Percentiles rank a stretch among this genome's conserved stretches.
phyloP scores from a whole-genome alignment of 2,329 filamentous ascomycete genomes.

The Falciphora oryzae region DNA sequence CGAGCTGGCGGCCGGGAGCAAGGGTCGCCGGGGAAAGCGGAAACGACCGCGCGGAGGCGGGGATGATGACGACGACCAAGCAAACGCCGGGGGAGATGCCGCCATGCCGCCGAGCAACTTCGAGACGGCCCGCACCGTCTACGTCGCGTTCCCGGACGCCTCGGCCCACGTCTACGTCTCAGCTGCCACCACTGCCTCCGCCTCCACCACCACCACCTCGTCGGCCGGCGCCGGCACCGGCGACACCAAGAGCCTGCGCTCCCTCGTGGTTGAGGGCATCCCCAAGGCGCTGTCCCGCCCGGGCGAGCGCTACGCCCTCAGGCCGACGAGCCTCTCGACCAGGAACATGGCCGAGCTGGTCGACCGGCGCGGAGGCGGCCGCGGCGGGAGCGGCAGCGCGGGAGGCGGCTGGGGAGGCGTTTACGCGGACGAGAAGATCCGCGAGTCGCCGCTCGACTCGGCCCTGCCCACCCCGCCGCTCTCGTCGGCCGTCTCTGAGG shows the following conservation, averaged over 20 bases:
- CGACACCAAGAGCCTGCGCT: constrained; percentile 60
- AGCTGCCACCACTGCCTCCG: constrained; percentile 28
- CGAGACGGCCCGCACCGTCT: constrained; percentile 67
- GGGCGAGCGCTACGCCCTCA: constrained; percentile 64
- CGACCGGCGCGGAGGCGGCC: constrained; percentile 61
- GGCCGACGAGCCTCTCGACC: constrained; percentile 61
- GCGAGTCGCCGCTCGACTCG: constrained; percentile 50
- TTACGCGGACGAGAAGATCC: constrained; percentile 60
- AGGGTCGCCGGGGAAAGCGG: constrained; percentile 12
- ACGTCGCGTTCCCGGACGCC: constrained; percentile 75
- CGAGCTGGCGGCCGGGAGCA: constrained; percentile 37
- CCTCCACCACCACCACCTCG: constrained; percentile 28
- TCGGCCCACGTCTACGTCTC: constrained; percentile 69
- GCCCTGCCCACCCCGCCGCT: constrained; percentile 42
- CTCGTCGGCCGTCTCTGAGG: constrained; percentile 25
- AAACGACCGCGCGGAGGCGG: constrained; percentile 22
- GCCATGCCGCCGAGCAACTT: constrained; percentile 32
- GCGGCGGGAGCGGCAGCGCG: constrained; percentile 55
- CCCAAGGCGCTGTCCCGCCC: constrained; percentile 76
- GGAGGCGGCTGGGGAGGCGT: constrained; percentile 69
- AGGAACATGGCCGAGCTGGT: constrained; percentile 67
- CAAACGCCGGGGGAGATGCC: not conserved
- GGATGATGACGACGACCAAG: not conserved
- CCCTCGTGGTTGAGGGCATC: constrained; percentile 69
- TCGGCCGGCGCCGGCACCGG: constrained; percentile 18